phyloP scores from a whole-genome alignment of 2,329 filamentous ascomycete genomes.

The Ustulina deusta region DNA sequence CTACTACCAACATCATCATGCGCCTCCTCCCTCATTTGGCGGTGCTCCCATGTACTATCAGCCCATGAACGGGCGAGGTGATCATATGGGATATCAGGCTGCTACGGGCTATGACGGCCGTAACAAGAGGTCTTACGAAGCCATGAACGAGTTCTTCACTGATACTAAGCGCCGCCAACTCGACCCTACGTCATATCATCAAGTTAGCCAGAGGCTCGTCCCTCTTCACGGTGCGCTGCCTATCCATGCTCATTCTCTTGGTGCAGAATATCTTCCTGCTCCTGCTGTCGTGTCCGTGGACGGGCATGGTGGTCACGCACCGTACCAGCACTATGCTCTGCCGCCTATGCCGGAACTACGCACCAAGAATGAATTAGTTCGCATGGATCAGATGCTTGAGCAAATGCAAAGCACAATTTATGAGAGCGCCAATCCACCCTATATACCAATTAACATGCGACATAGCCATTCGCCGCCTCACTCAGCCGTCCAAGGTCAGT shows the following conservation, averaged over 20 bases:
- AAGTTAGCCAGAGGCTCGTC: conserved; percentile 89
- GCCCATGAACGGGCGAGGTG: conserved; percentile 65
- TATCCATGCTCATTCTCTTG: conserved; percentile 66
- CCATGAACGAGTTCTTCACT: conserved; percentile 93
- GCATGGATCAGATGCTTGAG: conserved; percentile 94
- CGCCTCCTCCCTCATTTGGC: conserved; percentile 66
- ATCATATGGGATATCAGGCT: conserved; percentile 73
- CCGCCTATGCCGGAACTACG: conserved; percentile 88
- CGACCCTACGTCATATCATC: conserved; percentile 88
- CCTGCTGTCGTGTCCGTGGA: conserved; percentile 67
- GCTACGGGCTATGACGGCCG: conserved; percentile 71
- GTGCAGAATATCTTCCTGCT: conserved; percentile 67
- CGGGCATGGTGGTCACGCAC: conserved; percentile 64
- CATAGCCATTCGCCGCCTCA: conserved; percentile 64
- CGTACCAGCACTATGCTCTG: conserved; percentile 84
- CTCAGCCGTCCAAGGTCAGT: conserved; percentile 51
- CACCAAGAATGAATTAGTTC: conserved; percentile 92
- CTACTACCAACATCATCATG: conserved; percentile 69
- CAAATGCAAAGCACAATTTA: conserved; percentile 97
- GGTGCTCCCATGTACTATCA: conserved; percentile 84
- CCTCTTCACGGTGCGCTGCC: conserved; percentile 79
- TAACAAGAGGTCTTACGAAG: conserved; percentile 83
- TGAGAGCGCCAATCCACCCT: conserved; percentile 85
- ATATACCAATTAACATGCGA: conserved; percentile 67
- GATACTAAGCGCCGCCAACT: conserved; percentile 92